phyloP scores from a whole-genome alignment of 805 yeast genomes.

The Nakazawaea pomicola region DNA sequence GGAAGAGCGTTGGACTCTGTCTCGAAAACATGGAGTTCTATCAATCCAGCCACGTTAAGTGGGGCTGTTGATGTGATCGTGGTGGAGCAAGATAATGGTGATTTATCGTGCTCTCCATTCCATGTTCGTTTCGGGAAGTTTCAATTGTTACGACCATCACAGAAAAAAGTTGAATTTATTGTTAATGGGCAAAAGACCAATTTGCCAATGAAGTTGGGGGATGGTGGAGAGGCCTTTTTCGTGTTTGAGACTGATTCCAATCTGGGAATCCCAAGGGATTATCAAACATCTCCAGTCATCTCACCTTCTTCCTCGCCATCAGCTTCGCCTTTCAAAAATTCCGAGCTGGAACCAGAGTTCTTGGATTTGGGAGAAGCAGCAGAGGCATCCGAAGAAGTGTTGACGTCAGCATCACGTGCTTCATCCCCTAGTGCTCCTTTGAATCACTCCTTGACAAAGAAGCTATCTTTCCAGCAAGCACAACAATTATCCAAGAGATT shows the following conservation, averaged over 20 bases:
- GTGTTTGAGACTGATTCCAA: constrained; percentile 77
- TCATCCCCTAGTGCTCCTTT: constrained; percentile 2
- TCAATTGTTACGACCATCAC: constrained; percentile 87
- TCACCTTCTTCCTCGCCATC: constrained; percentile 61
- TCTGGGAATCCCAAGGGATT: constrained; percentile 64
- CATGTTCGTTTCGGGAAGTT: constrained; percentile 95
- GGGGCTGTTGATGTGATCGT: constrained; percentile 98
- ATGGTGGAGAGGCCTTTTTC: constrained; percentile 96
- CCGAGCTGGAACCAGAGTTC: constrained; percentile 40
- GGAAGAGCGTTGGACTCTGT: constrained; percentile 94
- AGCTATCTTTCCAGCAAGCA: constrained; percentile 27
- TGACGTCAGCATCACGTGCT: no score
- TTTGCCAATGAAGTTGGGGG: constrained; percentile 94
- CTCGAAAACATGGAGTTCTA: constrained; percentile 94
- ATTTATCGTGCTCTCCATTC: constrained; percentile 88
- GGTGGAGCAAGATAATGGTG: constrained; percentile 80
- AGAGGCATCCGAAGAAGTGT: no score
- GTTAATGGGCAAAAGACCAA: constrained; percentile 81
- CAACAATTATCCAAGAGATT: constrained; percentile 59
- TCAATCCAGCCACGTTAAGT: constrained; percentile 91
- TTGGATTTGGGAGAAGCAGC: constrained; percentile 41
- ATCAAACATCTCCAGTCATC: constrained; percentile 83
- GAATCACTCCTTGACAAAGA: constrained; percentile 1
- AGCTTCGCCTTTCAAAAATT: constrained; percentile 13
- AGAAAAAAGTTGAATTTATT: constrained; percentile 84